Percentiles rank a stretch among this genome's conserved stretches.
phyloP scores from a whole-genome alignment of 805 yeast species.

The Candida andamanensis region DNA sequence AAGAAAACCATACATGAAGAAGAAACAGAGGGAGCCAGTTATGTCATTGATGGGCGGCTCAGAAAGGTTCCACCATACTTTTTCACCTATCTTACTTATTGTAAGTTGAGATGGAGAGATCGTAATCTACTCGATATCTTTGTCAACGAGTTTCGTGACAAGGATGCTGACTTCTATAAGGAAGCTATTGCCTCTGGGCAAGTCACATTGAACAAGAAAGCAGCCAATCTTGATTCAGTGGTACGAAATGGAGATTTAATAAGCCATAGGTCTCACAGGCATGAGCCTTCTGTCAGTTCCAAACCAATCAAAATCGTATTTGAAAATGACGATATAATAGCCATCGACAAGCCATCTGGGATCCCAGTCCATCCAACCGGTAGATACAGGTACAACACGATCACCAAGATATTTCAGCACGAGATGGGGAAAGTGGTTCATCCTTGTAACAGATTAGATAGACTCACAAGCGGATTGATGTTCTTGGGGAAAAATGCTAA shows the following conservation, averaged over 20 bases:
- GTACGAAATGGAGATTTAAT: conserved; percentile 81
- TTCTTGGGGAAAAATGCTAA: conserved; percentile 77
- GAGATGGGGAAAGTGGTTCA: conserved; percentile 67
- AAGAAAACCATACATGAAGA: conserved; percentile 45
- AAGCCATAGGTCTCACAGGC: conserved; percentile 75
- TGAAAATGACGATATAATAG: conserved; percentile 72
- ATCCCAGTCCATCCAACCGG: conserved; percentile 97
- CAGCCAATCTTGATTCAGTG: conserved; percentile 59
- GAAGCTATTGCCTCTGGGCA: conserved; percentile 51
- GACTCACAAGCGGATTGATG: conserved; percentile 91
- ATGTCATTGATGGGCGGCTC: conserved; percentile 52
- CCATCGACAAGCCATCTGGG: conserved; percentile 91
- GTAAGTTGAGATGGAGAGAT: conserved; percentile 89
- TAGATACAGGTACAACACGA: conserved; percentile 65
- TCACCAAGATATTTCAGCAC: conserved; percentile 70
- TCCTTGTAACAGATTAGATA: conserved; percentile 79
- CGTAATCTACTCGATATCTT: conserved; percentile 78
- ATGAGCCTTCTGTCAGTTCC: conserved; percentile 80
- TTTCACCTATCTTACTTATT: conserved; percentile 85
- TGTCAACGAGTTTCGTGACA: conserved; percentile 76
- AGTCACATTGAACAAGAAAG: conserved; percentile 65
- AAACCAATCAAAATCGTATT: conserved; percentile 58
- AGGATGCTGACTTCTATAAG: conserved; percentile 61
- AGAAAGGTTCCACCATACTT: conserved; percentile 80
- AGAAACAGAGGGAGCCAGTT: conserved; percentile 54